These are phyloP conservation scores for Rhodotorula mucilaginosa DNA, from an alignment of 1,284 basidiomycete genomes.

Conservation along the genomic window DNA sequence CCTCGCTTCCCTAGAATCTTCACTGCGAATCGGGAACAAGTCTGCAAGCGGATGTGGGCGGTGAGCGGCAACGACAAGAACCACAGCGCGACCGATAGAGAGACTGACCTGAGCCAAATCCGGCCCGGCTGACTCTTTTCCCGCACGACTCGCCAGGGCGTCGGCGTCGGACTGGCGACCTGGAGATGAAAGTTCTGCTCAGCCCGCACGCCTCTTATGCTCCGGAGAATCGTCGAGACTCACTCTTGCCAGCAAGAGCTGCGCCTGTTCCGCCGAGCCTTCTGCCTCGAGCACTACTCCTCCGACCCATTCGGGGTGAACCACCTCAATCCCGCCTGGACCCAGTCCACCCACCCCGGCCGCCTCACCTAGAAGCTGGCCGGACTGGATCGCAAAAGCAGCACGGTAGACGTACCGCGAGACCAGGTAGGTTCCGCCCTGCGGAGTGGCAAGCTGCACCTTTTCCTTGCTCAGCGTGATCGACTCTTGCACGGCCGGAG, in stretches of 20 bases:
- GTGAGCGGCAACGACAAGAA: too few relatives aligned
- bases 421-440: slow-evolving; percentile 48
- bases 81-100: too few relatives aligned
- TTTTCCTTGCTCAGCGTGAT: slow-evolving; percentile 49
- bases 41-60: too few relatives aligned
- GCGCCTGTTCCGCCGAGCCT: slow-evolving; percentile 44
- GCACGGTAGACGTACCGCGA: slow-evolving; percentile 51
- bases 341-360: slow-evolving; percentile 20
- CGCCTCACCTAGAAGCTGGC: slow-evolving; percentile 18
- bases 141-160: slow-evolving; percentile 22
- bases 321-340: slow-evolving; percentile 36
- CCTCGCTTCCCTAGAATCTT: too few relatives aligned
- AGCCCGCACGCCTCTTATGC: too few relatives aligned
- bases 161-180: slow-evolving; percentile 18
- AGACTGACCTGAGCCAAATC: slow-evolving; percentile 16
- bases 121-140: slow-evolving; percentile 24
- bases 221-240: background rate
- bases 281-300: slow-evolving; percentile 43
- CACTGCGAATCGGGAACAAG: too few relatives aligned
- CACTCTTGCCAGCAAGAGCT: slow-evolving; percentile 35
- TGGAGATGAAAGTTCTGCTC: background rate
- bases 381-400: slow-evolving; percentile 40
- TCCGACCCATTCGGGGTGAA: slow-evolving; percentile 43
- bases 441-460: slow-evolving; percentile 47
- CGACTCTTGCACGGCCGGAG: slow-evolving; percentile 46